Conservation (phyloP, 176 grass and related monocot species). For the Aechmea fasciata region DNA sequence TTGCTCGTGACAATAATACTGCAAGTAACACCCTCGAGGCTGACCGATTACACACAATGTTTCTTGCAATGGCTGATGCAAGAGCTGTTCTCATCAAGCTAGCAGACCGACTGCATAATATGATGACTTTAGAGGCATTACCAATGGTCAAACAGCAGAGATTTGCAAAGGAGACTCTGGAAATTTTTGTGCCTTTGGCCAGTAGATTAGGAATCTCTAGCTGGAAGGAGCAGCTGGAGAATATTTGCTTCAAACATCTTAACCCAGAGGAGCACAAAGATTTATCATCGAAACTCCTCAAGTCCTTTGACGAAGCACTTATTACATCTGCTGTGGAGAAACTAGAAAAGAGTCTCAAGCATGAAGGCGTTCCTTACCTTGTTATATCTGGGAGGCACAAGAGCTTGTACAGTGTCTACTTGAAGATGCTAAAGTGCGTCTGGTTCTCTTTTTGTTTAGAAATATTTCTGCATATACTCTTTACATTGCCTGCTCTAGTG, state of each 20-base stretch:
- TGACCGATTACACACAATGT: constrained; percentile 94
- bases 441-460: background rate
- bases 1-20: constrained; percentile 84
- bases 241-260: constrained; percentile 50
- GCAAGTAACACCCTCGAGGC: constrained; percentile 77
- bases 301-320: constrained; percentile 16
- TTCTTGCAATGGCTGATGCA: constrained; percentile 94
- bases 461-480: background rate
- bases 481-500: background rate
- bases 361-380: constrained; percentile 16
- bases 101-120: constrained; percentile 63
- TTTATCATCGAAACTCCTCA: constrained; percentile 7
- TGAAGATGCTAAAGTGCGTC: constrained; percentile 36
- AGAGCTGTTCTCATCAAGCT: constrained; percentile 81
- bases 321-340: constrained; percentile 6
- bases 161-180: constrained; percentile 49
- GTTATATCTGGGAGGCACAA: constrained; percentile 37
- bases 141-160: constrained; percentile 38
- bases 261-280: constrained; percentile 44
- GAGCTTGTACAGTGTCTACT: constrained; percentile 40
- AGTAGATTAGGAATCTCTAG: constrained; percentile 54
- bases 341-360: constrained; percentile 13
- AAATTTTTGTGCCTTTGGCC: constrained; percentile 64
- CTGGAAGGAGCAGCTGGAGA: constrained; percentile 58
- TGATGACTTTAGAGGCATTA: constrained; percentile 52